Conservation (phyloP, 2,329 filamentous ascomycete species). For the Zasmidium citrigriseum region DNA sequence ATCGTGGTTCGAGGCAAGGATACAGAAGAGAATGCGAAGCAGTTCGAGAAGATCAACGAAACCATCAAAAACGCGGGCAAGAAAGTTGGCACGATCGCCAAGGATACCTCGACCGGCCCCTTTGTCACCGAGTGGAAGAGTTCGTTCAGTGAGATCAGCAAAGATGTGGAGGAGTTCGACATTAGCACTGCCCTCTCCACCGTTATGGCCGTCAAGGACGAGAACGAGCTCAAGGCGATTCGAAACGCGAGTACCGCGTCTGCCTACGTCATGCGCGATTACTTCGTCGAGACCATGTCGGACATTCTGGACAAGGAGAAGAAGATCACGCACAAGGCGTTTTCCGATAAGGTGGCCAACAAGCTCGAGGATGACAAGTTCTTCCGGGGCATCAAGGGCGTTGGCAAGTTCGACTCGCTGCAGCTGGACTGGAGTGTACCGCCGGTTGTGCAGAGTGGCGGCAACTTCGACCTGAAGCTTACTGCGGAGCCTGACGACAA, state of each 20-base stretch:
- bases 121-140: conserved; percentile 98
- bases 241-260: conserved; percentile 92
- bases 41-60: conserved; percentile 80
- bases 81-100: conserved; percentile 83
- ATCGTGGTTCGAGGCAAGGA: conserved; percentile 91
- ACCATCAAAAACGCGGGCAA: conserved; percentile 87
- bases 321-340: conserved; percentile 85
- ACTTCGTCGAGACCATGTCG: conserved; percentile 98
- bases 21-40: conserved; percentile 84
- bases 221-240: conserved; percentile 90
- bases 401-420: conserved; percentile 79
- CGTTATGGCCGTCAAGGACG: conserved; percentile 91
- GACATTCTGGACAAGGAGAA: conserved; percentile 93
- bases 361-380: conserved; percentile 95
- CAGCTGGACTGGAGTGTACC: conserved; percentile 96
- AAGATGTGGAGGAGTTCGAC: conserved; percentile 87
- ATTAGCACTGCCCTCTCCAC: conserved; percentile 78
- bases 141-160: conserved; percentile 71
- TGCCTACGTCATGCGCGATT: conserved; percentile 90
- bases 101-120: conserved; percentile 80
- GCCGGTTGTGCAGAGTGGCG: conserved; percentile 83
- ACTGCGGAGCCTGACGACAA: conserved; percentile 75
- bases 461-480: conserved; percentile 89
- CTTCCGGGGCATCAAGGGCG: conserved; percentile 83
- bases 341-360: conserved; percentile 83